Base-by-base conservation (phyloP, 768 basidiomycete species). In the Tephrocybe sp. region DNA sequence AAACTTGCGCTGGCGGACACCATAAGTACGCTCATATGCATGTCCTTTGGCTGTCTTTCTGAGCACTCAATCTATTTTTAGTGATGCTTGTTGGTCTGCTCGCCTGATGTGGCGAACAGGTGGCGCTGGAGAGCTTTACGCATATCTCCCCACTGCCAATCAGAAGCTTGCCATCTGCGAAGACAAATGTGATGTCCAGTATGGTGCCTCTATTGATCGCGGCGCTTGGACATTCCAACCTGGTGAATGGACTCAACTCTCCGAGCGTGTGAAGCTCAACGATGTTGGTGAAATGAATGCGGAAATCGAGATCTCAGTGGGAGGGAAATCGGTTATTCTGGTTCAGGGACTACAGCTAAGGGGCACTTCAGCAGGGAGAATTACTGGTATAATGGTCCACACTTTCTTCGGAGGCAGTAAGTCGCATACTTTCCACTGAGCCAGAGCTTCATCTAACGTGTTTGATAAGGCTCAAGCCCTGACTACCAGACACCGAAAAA, bases 91-190 rank as follows among this genome's bases (percentile, higher is more conserved):
- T 71, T 85, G 83, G 71, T 82, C 80, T 15, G 75, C 74, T 32
- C 80, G 84, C 45, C 65, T 86, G 34, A 87, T 89, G 86, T 87
- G 83, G 83, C 74, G 83, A 47, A 60, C 66, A 5, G 62, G 76
- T 5, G 83, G 82, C 34, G 62, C 60, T 18, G 85, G 82, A 36
- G 86, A 87, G 69, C 59, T 87, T 25, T 87, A 87, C 72, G 79
- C 80, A 36, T 87, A 89, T 64, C 73, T 84, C n/a, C 86, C 85
- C 11, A 70, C 73, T 27, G 63, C 58, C 18, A 65, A 65, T 37
- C 34, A 64, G 11, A 57, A 60, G 30, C 73, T 72, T 58, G 32
- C 57, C 4, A 71, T 70, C 13, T 82, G 83, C 69, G 60, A 77
- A 59, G 67, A 59, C 16, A 64, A 76, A 8, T 81, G 78, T 69